Base-by-base conservation (phyloP, 2,329 filamentous ascomycete species). In the Aspergillus brasiliensis region DNA sequence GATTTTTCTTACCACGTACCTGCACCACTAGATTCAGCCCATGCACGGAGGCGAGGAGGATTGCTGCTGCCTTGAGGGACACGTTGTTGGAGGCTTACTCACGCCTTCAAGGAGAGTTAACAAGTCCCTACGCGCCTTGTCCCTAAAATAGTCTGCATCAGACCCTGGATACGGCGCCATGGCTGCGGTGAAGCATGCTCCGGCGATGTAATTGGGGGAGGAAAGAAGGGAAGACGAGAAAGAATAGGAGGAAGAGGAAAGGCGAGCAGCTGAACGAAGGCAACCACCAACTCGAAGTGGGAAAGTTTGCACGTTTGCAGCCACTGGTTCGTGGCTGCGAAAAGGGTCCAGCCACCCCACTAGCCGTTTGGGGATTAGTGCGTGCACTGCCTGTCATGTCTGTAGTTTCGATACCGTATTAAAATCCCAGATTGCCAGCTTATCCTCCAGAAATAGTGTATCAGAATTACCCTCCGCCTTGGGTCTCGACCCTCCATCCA, bases 1-100 rank as follows among this genome's bases (percentile, higher is more conserved):
- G 83, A 73, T 97, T 98, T 84, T 99, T 99, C 86, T 98, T 99
- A 69, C 96, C 96, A 74, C 94, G 91, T 66, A 98, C 92, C 95
- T 99, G 73, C 47, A 63, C 53, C 37, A 28, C 11, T 10, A 57
- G n/a, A 28, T 60, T 66, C 61, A 68, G 64, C 61, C 64, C 67
- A 61, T 51, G 61, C 28, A 53, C 60, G 63, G 11, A 66, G n/a
- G 42, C 42, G 42, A 54, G 17, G 48, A 34, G 58, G 40, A 51
- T 54, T 23, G 25, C 23, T 51, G 17, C 19, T 44, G 40, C 40
- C 40, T 44, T 38, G 59, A 44, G 51, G 57, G 63, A 60, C 48
- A 51, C 60, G 59, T 65, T 66, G 65, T 65, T 66, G 65, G 66
- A 71, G 69, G 75, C 78, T 80, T 80, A 91, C 92, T 86, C 90